Evolutionary conservation across 148 eudicot genomes (phyloP), one percentile per base, ranked within the genome.

Genomic region (Silene uniflora): DNA sequence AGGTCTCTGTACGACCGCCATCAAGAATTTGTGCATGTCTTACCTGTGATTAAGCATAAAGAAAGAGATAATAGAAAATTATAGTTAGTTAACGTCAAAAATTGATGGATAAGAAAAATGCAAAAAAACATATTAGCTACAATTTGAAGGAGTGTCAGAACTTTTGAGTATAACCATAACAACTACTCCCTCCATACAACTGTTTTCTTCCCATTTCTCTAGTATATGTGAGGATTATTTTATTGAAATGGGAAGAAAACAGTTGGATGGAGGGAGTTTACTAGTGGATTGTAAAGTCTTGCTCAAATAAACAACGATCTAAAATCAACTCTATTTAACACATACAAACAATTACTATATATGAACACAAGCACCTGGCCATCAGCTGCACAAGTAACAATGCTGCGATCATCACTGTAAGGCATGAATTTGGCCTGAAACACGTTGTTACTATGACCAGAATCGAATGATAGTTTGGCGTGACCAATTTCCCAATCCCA

Each of bases 381-480:
- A 86, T 95, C 98, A 74, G 98, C 97, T 73, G 93, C 98, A 81
- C 93, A 95, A 44, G 98, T 92, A 70, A 95, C 92, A 81, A 95
- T 80, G 86, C 86, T 89, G 54, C 84, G 81, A 68, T 90, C 94
- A 42, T 92, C 88, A 63, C 89, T 86, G 77, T 52, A 87, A 72
- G 98, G 97, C 97, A 95, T 88, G 79, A 95, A 54, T 78, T 88
- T 95, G 24, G 98, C 98, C 85, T 95, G 98, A 74, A 95, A 95
- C 70, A 95, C 90, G 70, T 95, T 95, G 76, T 88, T 84, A 24
- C 10, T 56, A 76, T 95, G 99, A 72, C 97, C 94, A 35, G 96
- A 90, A 78, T 86, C 86, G 72, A 88, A 95, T 46, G 94, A 88
- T 39, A 88, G 92, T 55, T 87, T 89, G 58, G 77, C 71, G 25